Base-by-base conservation (phyloP, 305 asterid genomes). In the Solanum hybrid region DNA sequence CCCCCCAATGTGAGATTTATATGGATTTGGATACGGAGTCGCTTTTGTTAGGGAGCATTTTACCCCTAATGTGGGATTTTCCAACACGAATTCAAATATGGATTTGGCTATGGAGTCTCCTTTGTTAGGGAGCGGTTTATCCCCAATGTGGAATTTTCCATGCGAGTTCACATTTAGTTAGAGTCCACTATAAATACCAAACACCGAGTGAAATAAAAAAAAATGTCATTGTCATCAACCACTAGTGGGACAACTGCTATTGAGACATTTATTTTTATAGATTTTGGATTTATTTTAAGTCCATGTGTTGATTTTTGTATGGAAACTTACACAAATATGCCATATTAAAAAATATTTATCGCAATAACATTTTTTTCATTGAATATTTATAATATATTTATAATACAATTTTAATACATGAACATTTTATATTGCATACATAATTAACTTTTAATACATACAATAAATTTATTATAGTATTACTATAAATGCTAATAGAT, bases 61-160 rank as follows among this genome's bases (percentile, higher is more conserved):
- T 46, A 2, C 7, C 20, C 6, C 2, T 0, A 46, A 46, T 56
- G 4, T 17, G 24, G 10, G 24, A 56, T 51, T 56, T 56, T 56
- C 0, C 0, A 6, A 56, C 2, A 0, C 10, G 4, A 51, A 16
- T 16, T 51, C 4, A 51, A 0, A 56, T 56, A 56, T 56, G 1
- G 0, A 2, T 56, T 51, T 6, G n/a, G n/a, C 1, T 56, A 17
- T 0, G 3, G 3, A 56, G 1, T 56, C 24, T 2, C 1, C 10
- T 2, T 56, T 56, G 10, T 0, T 51, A 51, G 0, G 7, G 10
- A 56, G 10, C 0, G 24, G 0, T 17, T 51, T 6, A 51, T 0
- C n/a, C 0, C 4, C 4, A 51, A 0, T 0, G 9, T 17, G 66
- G 0, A 0, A 56, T 56, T 56, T 56, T 17, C 22, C 66, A 51